Evolutionary conservation across 2,329 filamentous ascomycete genomes (phyloP).

Genomic region (Colletotrichum melonis): DNA sequence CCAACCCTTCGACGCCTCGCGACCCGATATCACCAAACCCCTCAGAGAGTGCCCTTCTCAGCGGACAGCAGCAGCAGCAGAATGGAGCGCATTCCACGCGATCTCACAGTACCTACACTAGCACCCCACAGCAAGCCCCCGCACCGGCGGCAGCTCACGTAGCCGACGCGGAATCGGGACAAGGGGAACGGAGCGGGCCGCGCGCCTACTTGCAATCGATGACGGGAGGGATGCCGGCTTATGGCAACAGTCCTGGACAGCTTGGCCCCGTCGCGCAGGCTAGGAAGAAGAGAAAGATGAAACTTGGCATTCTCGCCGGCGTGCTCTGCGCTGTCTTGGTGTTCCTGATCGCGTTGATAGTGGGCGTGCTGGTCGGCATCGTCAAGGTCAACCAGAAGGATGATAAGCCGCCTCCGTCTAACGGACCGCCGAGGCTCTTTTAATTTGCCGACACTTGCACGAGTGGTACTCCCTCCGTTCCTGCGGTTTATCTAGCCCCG

Average conservation of each 20-base stretch:
- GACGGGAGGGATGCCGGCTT: conserved; percentile 33
- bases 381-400: conserved; percentile 20
- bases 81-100: neutral
- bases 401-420: conserved; percentile 15
- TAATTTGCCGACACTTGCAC: neutral
- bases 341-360: conserved; percentile 33
- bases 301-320: conserved; percentile 26
- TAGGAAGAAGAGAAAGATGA: conserved; percentile 30
- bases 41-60: conserved; percentile 20
- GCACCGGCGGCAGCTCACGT: conserved; percentile 18
- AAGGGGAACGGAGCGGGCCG: conserved; percentile 1
- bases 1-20: conserved; percentile 11
- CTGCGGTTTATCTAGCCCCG: neutral
- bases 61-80: conserved; percentile 15
- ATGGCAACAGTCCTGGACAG: conserved; percentile 15
- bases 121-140: conserved; percentile 4
- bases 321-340: conserved; percentile 28
- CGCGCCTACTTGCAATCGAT: conserved; percentile 27
- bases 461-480: neutral
- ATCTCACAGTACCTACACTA: neutral
- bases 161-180: neutral
- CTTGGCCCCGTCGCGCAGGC: conserved; percentile 31
- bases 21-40: conserved; percentile 15
- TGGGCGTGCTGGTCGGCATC: conserved; percentile 34
- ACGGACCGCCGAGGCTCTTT: neutral